phyloP scores from a whole-genome alignment of 2,329 filamentous ascomycete species.

The Fusarium paranaense region DNA sequence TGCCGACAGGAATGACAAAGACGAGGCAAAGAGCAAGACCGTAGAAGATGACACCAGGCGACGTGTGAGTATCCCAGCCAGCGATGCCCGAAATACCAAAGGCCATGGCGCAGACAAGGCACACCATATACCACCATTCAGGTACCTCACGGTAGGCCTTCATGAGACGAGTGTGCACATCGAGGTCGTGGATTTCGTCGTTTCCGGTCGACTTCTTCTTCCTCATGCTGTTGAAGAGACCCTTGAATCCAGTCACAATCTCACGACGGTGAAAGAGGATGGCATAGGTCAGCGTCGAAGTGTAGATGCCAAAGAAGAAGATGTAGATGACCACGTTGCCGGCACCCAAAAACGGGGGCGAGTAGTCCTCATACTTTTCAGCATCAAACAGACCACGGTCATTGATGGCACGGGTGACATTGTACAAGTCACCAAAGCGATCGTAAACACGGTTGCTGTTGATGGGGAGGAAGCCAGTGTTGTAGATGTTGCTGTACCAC shows the following conservation, averaged over 20 bases:
- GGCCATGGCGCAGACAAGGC: slow-evolving; percentile 46
- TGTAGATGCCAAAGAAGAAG: slow-evolving; percentile 56
- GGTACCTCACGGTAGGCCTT: slow-evolving; percentile 58
- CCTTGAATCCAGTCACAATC: slow-evolving; percentile 52
- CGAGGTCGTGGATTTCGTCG: slow-evolving; percentile 40
- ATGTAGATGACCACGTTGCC: slow-evolving; percentile 51
- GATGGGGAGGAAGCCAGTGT: slow-evolving; percentile 54
- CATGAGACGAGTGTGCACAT: slow-evolving; percentile 62
- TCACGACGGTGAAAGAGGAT: slow-evolving; percentile 54
- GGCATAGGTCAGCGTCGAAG: slow-evolving; percentile 54
- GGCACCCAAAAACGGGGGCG: slow-evolving; percentile 56
- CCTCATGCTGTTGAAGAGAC: slow-evolving; percentile 44
- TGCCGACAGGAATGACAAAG: slow-evolving; percentile 58
- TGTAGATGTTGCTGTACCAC: slow-evolving; percentile 51
- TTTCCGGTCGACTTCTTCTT: slow-evolving; percentile 39
- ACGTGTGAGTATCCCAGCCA: slow-evolving; percentile 56
- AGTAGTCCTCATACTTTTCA: slow-evolving; percentile 55
- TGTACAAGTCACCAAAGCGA: slow-evolving; percentile 53
- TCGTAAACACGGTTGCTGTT: slow-evolving; percentile 55
- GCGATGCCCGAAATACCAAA: slow-evolving; percentile 51
- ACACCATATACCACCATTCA: slow-evolving; percentile 59
- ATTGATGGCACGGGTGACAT: slow-evolving; percentile 51
- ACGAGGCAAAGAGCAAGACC: slow-evolving; percentile 55
- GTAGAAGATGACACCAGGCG: slow-evolving; percentile 56
- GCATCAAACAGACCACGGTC: slow-evolving; percentile 51